Evolutionary conservation across 2,329 filamentous ascomycete genomes (phyloP).

Genomic region (Microdochium nivale): DNA sequence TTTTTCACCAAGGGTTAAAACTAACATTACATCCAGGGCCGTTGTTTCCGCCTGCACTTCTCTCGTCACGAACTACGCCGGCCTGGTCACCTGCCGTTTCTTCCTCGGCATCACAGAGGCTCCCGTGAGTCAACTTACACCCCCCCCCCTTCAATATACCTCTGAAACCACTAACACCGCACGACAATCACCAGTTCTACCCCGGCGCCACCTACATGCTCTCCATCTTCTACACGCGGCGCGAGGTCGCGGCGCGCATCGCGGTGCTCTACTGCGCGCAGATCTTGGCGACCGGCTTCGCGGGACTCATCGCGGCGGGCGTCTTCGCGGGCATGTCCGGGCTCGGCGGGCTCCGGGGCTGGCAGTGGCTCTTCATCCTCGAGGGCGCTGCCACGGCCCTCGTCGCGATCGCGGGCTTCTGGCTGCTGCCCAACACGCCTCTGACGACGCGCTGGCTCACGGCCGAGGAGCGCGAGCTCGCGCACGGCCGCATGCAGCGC

Average conservation of each 20-base stretch:
- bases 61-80: slow-evolving; percentile 22
- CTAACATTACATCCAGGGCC: neutral
- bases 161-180: slow-evolving; percentile 1
- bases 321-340: slow-evolving; percentile 47
- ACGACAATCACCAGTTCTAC: slow-evolving; percentile 22
- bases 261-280: slow-evolving; percentile 26
- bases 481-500: slow-evolving; percentile 35
- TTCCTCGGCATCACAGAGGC: slow-evolving; percentile 30
- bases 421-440: slow-evolving; percentile 34
- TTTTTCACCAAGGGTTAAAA: too few relatives aligned
- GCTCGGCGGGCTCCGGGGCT: slow-evolving; percentile 33
- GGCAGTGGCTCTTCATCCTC: slow-evolving; percentile 43
- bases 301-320: slow-evolving; percentile 49
- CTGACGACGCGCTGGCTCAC: slow-evolving; percentile 34
- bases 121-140: slow-evolving; percentile 12
- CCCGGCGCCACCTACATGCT: slow-evolving; percentile 33
- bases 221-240: slow-evolving; percentile 38
- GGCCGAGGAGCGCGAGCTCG: slow-evolving; percentile 36
- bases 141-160: neutral
- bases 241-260: slow-evolving; percentile 23
- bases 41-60: slow-evolving; percentile 21
- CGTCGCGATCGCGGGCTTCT: slow-evolving; percentile 53
- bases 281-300: slow-evolving; percentile 35
- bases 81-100: slow-evolving; percentile 26
- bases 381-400: slow-evolving; percentile 53